Evolutionary conservation across 805 yeast species (phyloP), one percentile per base, ranked within the genome.

Genomic region (Ogataea allantospora): DNA sequence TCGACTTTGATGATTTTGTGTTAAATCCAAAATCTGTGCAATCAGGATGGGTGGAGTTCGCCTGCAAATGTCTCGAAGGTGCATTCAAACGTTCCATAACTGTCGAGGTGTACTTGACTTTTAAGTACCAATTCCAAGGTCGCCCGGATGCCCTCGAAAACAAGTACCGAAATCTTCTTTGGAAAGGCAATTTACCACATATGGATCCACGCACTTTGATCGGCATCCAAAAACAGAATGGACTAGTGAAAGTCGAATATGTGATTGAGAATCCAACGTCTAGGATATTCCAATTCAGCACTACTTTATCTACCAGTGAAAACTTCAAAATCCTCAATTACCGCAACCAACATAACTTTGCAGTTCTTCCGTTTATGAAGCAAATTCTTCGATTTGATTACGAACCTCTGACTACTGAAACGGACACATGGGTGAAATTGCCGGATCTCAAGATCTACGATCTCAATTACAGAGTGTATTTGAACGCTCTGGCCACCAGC

Each of bases 191-290:
- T 1, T 53, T 84, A 13, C 85, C 89, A 2, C 66, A 80, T 33
- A 67, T 78, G 40, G 91, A 84, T 51, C 91, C 93, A 4, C 58
- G 93, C 34, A 78, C 80, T 2, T 57, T 84, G 21, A 65, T 81
- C 3, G 61, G 57, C n/a, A 10, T 55, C 42, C 29, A 27, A 2
- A 19, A 33, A 27, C 42, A 53, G 30, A 48, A 49, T 21, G 43
- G 45, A 9, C 13, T 45, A 2, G 47, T 66, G 11, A 58, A 53
- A 28, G 55, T 77, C 29, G 64, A 54, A 10, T 85, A 75, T 53
- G 67, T 70, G 35, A 53, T 86, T 33, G 95, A 86, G 53, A 86
- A 86, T 52, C 88, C 95, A 10, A 82, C 95, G 0, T 69, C 83
- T 2, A 67, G 82, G 29, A 71, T 81, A 2, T 77, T 87, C 46